These are phyloP conservation scores for Misopates orontium DNA, from an alignment of 257 asterid genomes.

Conservation along the genomic window DNA sequence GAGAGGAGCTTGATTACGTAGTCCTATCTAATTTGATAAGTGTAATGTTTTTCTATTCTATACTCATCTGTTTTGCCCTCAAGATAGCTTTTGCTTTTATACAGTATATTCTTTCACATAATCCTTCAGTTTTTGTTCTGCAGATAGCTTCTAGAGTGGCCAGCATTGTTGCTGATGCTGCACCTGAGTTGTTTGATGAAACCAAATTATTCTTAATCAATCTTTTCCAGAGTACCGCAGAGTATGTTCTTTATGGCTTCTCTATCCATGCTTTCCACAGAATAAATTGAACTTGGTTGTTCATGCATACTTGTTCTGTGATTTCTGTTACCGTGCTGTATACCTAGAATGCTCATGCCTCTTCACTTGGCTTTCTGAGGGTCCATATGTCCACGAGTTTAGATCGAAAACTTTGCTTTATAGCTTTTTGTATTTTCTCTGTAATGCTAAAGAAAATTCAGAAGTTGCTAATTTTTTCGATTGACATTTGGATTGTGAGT, in stretches of 20 bases:
- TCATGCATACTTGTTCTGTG: slow-evolving; percentile 8
- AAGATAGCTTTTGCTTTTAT: not conserved
- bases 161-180: slow-evolving; percentile 76
- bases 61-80: slow-evolving; percentile 14
- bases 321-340: not conserved
- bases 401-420: not conserved
- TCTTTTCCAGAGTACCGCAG: slow-evolving; percentile 85
- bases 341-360: not conserved
- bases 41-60: slow-evolving; percentile 47
- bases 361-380: not conserved
- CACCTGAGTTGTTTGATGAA: slow-evolving; percentile 61
- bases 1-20: slow-evolving; percentile 77
- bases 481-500: not conserved
- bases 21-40: slow-evolving; percentile 75
- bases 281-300: not conserved
- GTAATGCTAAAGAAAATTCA: not conserved
- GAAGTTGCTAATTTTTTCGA: not conserved
- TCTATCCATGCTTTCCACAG: slow-evolving; percentile 9
- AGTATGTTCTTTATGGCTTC: slow-evolving; percentile 44
- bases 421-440: not conserved
- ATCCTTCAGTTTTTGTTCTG: slow-evolving; percentile 22
- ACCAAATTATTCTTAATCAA: slow-evolving; percentile 69
- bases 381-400: not conserved
- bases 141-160: slow-evolving; percentile 74
- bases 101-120: slow-evolving; percentile 2